Conservation (phyloP, 164 flowering plant species). For the Vitis rupestris region DNA sequence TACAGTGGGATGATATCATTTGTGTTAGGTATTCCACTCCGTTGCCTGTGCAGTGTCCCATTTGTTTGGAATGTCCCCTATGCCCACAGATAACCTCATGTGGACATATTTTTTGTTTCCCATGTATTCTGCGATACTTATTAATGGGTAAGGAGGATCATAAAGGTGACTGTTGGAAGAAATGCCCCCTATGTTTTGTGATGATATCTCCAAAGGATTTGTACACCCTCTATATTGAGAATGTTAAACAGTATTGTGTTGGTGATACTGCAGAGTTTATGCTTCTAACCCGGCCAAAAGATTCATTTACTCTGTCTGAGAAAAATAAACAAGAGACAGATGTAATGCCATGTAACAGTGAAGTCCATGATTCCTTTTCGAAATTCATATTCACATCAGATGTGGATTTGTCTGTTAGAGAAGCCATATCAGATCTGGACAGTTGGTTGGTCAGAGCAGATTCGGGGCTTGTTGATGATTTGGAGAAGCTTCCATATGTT, state of each 20-base stretch:
- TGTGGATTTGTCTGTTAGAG: slow-evolving; percentile 75
- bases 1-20: slow-evolving; percentile 90
- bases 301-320: slow-evolving; percentile 52
- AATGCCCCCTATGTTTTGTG: slow-evolving; percentile 91
- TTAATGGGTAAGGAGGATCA: slow-evolving; percentile 67
- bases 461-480: slow-evolving; percentile 85
- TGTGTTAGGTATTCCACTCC: slow-evolving; percentile 80
- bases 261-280: slow-evolving; percentile 73
- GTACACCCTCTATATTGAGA: slow-evolving; percentile 74
- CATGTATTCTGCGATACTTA: slow-evolving; percentile 83
- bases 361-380: slow-evolving; percentile 52
- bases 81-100: slow-evolving; percentile 99
- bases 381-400: slow-evolving; percentile 80
- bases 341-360: slow-evolving; percentile 10
- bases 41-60: slow-evolving; percentile 78
- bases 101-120: slow-evolving; percentile 96
- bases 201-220: slow-evolving; percentile 81
- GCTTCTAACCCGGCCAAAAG: slow-evolving; percentile 73
- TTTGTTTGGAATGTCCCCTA: slow-evolving; percentile 85
- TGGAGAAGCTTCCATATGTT: slow-evolving; percentile 91
- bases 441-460: slow-evolving; percentile 89
- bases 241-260: slow-evolving; percentile 56
- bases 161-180: slow-evolving; percentile 73
- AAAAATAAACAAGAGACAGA: slow-evolving; percentile 37
- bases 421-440: slow-evolving; percentile 76